Conservation (phyloP, 2,329 filamentous ascomycete genomes). For the Alternaria postmessia region DNA sequence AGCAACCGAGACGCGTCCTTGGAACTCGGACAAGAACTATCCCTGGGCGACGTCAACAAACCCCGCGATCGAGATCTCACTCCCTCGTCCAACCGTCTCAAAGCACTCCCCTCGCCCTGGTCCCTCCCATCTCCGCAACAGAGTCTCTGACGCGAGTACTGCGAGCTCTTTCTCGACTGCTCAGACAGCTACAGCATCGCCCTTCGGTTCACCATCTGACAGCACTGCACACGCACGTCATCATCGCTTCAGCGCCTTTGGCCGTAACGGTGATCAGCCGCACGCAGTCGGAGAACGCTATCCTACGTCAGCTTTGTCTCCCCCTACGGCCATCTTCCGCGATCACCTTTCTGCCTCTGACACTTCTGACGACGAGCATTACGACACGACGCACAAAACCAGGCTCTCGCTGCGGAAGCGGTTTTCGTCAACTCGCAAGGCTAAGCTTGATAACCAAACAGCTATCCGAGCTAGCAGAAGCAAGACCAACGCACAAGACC, state of each 20-base stretch:
- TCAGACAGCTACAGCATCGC: constrained; percentile 24
- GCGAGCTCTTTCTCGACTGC: constrained; percentile 29
- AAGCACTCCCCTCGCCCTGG: constrained; percentile 40
- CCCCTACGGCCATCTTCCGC: constrained; percentile 47
- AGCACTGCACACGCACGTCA: constrained; percentile 25
- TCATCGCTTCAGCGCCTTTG: constrained; percentile 32
- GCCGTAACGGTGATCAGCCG: constrained; percentile 35
- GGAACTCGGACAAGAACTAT: constrained; percentile 59
- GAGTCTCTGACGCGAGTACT: constrained; percentile 37
- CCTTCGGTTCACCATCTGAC: constrained; percentile 20
- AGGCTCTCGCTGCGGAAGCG: constrained; percentile 34
- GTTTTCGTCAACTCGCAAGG: constrained; percentile 31
- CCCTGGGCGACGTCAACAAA: constrained; percentile 53
- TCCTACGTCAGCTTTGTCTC: constrained; percentile 56
- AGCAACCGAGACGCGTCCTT: constrained; percentile 53
- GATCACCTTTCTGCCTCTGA: constrained; percentile 36
- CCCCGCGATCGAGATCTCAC: constrained; percentile 51
- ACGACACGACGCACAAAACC: constrained; percentile 30
- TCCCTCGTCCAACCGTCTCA: constrained; percentile 45
- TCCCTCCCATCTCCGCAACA: constrained; percentile 42
- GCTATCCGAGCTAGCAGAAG: constrained; percentile 18
- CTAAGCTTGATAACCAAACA: constrained; percentile 14
- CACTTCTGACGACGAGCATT: constrained; percentile 40
- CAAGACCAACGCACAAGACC: constrained; percentile 24
- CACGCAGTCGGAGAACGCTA: constrained; percentile 59